A percentile compares a stretch with the other conserved stretches of the same genome.
phyloP scores from a whole-genome alignment of 164 flowering plant species.

The Aristolochia contorta region DNA sequence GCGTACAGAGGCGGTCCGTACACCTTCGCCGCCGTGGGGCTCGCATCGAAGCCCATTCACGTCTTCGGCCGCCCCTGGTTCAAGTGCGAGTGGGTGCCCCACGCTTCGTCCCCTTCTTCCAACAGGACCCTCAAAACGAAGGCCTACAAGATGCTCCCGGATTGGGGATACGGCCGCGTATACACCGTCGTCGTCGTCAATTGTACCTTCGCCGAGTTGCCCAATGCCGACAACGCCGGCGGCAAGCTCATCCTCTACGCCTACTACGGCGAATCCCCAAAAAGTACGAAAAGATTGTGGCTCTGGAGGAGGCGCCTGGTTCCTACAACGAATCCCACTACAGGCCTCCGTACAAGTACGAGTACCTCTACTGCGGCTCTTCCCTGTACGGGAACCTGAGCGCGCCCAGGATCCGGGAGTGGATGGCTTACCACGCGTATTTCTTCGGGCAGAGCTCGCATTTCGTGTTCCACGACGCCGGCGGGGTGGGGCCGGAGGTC shows the following conservation, averaged over 20 bases:
- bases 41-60: conserved; percentile 67
- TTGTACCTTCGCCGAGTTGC: conserved; percentile 42
- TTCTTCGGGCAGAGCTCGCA: conserved; percentile 53
- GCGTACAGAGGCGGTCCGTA: conserved; percentile 59
- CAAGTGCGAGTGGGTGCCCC: conserved; percentile 49
- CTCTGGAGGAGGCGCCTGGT: conserved; percentile 37
- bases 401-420: conserved; percentile 43
- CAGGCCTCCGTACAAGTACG: conserved; percentile 41
- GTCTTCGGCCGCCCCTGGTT: conserved; percentile 49
- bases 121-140: conserved; percentile 19
- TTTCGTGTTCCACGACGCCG: conserved; percentile 65
- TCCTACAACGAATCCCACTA: conserved; percentile 31
- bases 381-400: conserved; percentile 48
- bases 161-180: conserved; percentile 73
- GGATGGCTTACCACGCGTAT: conserved; percentile 73
- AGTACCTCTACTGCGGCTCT: conserved; percentile 63
- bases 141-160: conserved; percentile 53
- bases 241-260: conserved; percentile 46
- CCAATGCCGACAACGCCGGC: conserved; percentile 42
- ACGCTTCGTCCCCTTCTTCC: conserved; percentile 19
- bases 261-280: conserved; percentile 31
- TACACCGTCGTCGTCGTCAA: conserved; percentile 62
- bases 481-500: conserved; percentile 42
- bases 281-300: conserved; percentile 35
- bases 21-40: conserved; percentile 55